Evolutionary conservation across 179 eudicot genomes (phyloP).

Genomic region (Patellifolia procumbens): DNA sequence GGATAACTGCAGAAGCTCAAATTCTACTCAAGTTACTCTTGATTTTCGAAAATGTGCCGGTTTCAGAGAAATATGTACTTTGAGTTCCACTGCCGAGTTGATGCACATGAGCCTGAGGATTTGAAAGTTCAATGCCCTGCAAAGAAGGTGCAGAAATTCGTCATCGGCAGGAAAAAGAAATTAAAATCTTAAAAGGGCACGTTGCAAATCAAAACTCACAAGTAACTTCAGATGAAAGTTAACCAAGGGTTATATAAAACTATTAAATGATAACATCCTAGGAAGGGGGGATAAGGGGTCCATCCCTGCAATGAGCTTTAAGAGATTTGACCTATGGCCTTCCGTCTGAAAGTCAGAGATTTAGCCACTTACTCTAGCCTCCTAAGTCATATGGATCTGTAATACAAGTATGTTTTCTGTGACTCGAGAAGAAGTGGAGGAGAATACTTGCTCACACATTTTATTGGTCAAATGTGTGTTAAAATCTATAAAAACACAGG

Average conservation of each 20-base stretch:
- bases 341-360: no score
- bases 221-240: neutral
- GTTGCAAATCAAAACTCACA: neutral
- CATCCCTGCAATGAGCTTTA: neutral
- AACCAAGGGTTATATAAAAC: neutral
- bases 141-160: conserved; percentile 12
- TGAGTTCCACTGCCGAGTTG: conserved; percentile 90
- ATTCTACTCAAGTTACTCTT: conserved; percentile 51
- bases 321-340: no score
- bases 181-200: neutral
- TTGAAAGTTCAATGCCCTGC: conserved; percentile 93
- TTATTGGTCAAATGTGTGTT: no score
- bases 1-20: conserved; percentile 32
- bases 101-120: conserved; percentile 93
- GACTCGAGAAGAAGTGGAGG: neutral
- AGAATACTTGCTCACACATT: neutral
- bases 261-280: neutral
- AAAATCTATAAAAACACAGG: neutral
- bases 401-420: neutral
- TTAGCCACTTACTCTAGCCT: neutral
- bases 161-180: conserved; percentile 7
- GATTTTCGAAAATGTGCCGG: conserved; percentile 92
- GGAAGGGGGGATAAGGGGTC: no score
- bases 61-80: conserved; percentile 97
- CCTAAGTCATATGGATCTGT: neutral